These are phyloP conservation scores for Glycyrrhiza uralensis DNA, from an alignment of 306 rosid species.

Conservation along the genomic window DNA sequence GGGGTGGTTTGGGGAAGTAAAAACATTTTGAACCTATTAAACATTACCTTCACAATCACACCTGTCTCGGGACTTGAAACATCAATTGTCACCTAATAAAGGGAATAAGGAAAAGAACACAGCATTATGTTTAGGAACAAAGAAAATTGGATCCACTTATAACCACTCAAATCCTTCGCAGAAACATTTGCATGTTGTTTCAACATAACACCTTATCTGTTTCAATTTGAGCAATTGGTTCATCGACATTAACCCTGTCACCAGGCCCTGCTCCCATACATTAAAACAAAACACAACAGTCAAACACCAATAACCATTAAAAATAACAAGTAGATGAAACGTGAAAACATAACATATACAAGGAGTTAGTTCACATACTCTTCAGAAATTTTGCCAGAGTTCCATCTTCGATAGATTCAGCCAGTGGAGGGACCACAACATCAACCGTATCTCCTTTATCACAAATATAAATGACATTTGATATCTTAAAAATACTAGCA, in stretches of 20 bases:
- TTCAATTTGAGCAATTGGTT: slow-evolving; percentile 82
- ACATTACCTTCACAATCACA: slow-evolving; percentile 60
- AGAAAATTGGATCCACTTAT: not conserved
- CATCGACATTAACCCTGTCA: slow-evolving; percentile 69
- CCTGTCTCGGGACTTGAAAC: slow-evolving; percentile 83
- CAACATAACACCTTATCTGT: slow-evolving; percentile 66
- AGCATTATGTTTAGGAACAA: not conserved
- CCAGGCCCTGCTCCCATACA: slow-evolving; percentile 58
- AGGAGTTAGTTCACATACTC: slow-evolving; percentile 44
- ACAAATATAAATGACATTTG: slow-evolving; percentile 22
- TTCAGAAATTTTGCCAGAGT: slow-evolving; percentile 71
- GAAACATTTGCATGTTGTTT: slow-evolving; percentile 19
- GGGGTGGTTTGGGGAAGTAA: not conserved
- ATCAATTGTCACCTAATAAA: slow-evolving; percentile 74
- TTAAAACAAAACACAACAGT: slow-evolving; percentile 22
- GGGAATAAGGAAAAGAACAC: slow-evolving; percentile 18
- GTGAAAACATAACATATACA: not conserved
- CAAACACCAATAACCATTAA: slow-evolving; percentile 16
- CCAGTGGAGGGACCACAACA: slow-evolving; percentile 76
- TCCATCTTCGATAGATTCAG: slow-evolving; percentile 83
- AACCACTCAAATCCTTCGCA: slow-evolving; percentile 12
- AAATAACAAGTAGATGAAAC: not conserved
- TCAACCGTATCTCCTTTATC: slow-evolving; percentile 63
- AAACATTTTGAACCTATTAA: not conserved
- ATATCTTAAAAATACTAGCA: slow-evolving; percentile 16